Evolutionary conservation across 2,329 filamentous ascomycete species (phyloP), one percentile per base, ranked within the genome.

Genomic region (Paecilomyces fulvus): DNA sequence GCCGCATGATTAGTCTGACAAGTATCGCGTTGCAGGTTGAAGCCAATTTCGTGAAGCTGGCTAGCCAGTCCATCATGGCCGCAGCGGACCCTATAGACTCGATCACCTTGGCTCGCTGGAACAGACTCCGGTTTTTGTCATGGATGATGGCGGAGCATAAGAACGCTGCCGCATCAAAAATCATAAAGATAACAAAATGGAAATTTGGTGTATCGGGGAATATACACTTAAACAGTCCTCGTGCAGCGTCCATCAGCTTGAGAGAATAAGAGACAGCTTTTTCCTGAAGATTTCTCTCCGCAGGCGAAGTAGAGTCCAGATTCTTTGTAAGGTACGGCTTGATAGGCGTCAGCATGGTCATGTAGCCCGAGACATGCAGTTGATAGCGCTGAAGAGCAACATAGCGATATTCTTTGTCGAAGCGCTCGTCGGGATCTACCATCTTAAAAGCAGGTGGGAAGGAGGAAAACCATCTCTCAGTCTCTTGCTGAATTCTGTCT

Each of bases 71-170:
- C 20, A 78, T 60, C 65, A 74, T 68, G 8, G 60, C 60, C 30
- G 75, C 62, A 0, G 74, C 70, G 2, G 63, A 61, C 2, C 68
- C 64, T 30, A 82, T 75, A 1, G 71, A 70, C 51, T 70, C 62
- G 21, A 77, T 61, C 14, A 78, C 68, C 14, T 76, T 71, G 1
- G 74, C 67, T 11, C 75, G 74, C 11, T 70, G 70, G 3, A 74
- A 72, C 2, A 81, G 66, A 11, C 64, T 68, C 17, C 64, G 60
- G 30, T 76, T 68, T n/a, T 67, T 63, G 56, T 82, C 80, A 57
- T 82, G 79, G 3, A 80, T 71, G 6, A 82, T 67, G 2, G 79
- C 75, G 0, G 79, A 81, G 66, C 77, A 81, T 3, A 81, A 63
- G 17, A 79, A 68, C 0, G 79, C 77, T 0, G 78, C 74, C 0